Conservation (phyloP, 2,329 filamentous ascomycete genomes). For the Torrubiellomyces zombiae region DNA sequence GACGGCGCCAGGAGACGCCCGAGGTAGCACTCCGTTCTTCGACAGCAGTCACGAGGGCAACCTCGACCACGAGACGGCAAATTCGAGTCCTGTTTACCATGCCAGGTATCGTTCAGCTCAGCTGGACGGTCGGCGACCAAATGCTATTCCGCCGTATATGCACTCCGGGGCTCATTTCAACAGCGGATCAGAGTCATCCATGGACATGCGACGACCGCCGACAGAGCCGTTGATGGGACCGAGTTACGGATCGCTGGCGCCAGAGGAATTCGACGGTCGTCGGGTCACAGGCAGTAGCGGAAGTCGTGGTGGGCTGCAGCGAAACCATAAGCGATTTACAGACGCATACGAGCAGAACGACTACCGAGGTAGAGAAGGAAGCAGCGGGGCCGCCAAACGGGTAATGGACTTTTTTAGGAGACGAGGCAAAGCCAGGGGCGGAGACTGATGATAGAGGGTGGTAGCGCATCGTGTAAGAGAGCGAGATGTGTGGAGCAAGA, state of each 20-base stretch:
- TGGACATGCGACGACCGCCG: conserved; percentile 28
- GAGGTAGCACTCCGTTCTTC: conserved; percentile 20
- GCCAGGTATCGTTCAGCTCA: conserved; percentile 24
- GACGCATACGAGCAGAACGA: conserved; percentile 73
- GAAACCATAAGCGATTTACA: conserved; percentile 73
- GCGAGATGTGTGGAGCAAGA: no score
- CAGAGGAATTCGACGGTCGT: conserved; percentile 25
- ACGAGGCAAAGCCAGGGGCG: conserved; percentile 58
- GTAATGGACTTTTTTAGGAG: conserved; percentile 98
- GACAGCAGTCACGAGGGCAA: conserved; percentile 22
- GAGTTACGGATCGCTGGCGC: conserved; percentile 23
- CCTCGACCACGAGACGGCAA: conserved; percentile 16
- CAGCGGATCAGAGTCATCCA: conserved; percentile 36
- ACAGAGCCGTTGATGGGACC: conserved; percentile 24
- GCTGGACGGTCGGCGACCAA: conserved; percentile 21
- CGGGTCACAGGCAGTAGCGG: conserved; percentile 20
- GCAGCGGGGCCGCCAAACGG: conserved; percentile 70
- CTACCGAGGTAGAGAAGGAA: conserved; percentile 55
- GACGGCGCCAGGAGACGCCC: conserved; percentile 18
- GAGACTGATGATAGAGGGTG: conserved; percentile 30
- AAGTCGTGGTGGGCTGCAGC: conserved; percentile 50
- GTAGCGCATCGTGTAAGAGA: no score
- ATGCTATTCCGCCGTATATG: conserved; percentile 29
- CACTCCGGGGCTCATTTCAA: conserved; percentile 27
- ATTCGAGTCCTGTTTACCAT: conserved; percentile 21